phyloP scores from a whole-genome alignment of 2,329 filamentous ascomycete species.

The Fusarium gaditjirri region DNA sequence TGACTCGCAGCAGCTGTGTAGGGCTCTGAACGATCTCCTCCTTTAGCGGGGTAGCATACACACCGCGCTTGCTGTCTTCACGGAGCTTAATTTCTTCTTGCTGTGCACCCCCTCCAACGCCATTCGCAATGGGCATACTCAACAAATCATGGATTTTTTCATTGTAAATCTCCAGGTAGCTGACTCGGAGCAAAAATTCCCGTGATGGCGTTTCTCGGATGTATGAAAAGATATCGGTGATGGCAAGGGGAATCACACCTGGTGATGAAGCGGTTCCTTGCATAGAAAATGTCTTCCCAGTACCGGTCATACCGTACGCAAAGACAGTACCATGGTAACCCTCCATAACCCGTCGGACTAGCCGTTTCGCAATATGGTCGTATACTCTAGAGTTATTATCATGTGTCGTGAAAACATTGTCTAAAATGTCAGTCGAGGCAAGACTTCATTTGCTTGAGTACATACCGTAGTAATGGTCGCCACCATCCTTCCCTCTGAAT shows the following conservation, averaged over 20 bases:
- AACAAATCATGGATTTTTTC: constrained; percentile 96
- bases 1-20: constrained; percentile 92
- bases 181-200: constrained; percentile 94
- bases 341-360: constrained; percentile 98
- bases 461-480: constrained; percentile 92
- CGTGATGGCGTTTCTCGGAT: constrained; percentile 95
- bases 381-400: constrained; percentile 97
- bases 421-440: constrained; percentile 57
- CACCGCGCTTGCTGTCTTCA: constrained; percentile 94
- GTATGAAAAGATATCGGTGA: constrained; percentile 99
- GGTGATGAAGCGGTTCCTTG: constrained; percentile 96
- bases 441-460: neutral
- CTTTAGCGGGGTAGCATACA: constrained; percentile 95
- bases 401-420: constrained; percentile 95
- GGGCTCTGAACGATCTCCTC: constrained; percentile 99
- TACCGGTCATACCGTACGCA: constrained; percentile 98
- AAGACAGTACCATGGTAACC: constrained; percentile 99
- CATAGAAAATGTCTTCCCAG: constrained; percentile 99
- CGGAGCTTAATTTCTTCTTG: constrained; percentile 97
- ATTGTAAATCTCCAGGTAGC: constrained; percentile 99
- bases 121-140: constrained; percentile 73
- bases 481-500: constrained; percentile 88
- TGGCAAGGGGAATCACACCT: constrained; percentile 95
- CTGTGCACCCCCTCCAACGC: constrained; percentile 61
- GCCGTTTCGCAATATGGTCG: constrained; percentile 89